Evolutionary conservation across 148 eudicot genomes (phyloP), one percentile per base, ranked within the genome.

Genomic region (Talinum fruticosum): DNA sequence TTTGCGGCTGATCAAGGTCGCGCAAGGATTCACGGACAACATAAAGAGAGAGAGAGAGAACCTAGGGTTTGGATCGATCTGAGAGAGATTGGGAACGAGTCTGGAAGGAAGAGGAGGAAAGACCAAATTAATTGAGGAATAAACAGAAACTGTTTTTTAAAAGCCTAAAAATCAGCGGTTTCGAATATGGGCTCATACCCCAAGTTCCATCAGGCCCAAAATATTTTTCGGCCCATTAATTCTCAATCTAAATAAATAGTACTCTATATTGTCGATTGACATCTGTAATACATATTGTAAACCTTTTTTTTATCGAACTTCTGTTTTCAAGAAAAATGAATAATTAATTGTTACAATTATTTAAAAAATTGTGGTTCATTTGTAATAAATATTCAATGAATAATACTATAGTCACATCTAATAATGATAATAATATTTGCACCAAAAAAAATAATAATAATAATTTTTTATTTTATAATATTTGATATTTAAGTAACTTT

Each of bases 1-100:
- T 8, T 26, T 2, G 78, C 59, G 16, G 36, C 6, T 34, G 41
- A 26, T 15, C 13, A 33, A 41, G 47, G 13, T 41, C 47, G 8
- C 47, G 12, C 13, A 41, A 41, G 47, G 47, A 41, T 12, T 12
- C 12, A 41, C 1, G 47, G 54, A 69, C 69, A n/a, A 1, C 8
- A 29, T 3, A 54, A 0, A 8, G 49, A 26, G 30, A 45, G 44
- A 44, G 65, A 45, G 53, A 65, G 44, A 36, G 38, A 51, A 57
- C 59, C 68, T 72, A 66, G 80, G 80, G 80, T 72, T 66, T 76
- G 37, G 79, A 69, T 66, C 37, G 21, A 33, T 6, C 41, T 14
- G 44, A 65, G 32, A 38, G 29, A 1, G 21, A 15, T 41, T 32
- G 37, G 26, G 69, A n/a, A 61, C 0, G 29, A 44, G 13, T n/a